A percentile compares a stretch with the other conserved stretches of the same genome.
Conservation (phyloP, 306 rosid species). For the Lathyrus aphaca region DNA sequence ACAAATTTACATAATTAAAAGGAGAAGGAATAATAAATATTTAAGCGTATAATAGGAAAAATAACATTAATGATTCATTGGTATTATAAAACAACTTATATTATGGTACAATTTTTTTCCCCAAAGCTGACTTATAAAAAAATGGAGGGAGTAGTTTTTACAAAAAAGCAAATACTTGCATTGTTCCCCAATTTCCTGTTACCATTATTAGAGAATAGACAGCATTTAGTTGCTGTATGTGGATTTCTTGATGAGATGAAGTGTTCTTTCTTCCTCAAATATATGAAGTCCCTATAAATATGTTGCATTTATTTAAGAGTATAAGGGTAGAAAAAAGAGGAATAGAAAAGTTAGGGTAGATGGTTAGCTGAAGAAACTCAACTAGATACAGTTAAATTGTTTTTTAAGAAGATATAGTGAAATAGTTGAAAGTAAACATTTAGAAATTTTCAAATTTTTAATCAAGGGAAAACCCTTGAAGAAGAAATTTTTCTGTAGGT, state of each 20-base stretch:
- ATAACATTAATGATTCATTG: too few species aligned
- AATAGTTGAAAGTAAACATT: neutral
- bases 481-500: neutral
- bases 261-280: neutral
- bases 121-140: too few species aligned
- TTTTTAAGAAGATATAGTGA: too few species aligned
- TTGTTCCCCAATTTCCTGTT: neutral
- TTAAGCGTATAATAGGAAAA: too few species aligned
- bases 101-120: too few species aligned
- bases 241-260: conserved; percentile 4
- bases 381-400: neutral
- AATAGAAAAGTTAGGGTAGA: neutral
- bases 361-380: neutral
- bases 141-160: too few species aligned
- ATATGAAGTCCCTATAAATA: neutral
- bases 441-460: neutral
- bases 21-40: too few species aligned
- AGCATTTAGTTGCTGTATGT: neutral
- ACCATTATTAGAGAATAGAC: neutral
- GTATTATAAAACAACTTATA: too few species aligned
- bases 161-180: neutral
- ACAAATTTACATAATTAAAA: too few species aligned
- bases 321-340: conserved; percentile 10
- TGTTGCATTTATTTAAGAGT: neutral
- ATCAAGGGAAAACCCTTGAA: neutral